These are phyloP conservation scores for Phytophthora megakarya DNA, from an alignment of 352 stramenopile species.

Conservation along the genomic window DNA sequence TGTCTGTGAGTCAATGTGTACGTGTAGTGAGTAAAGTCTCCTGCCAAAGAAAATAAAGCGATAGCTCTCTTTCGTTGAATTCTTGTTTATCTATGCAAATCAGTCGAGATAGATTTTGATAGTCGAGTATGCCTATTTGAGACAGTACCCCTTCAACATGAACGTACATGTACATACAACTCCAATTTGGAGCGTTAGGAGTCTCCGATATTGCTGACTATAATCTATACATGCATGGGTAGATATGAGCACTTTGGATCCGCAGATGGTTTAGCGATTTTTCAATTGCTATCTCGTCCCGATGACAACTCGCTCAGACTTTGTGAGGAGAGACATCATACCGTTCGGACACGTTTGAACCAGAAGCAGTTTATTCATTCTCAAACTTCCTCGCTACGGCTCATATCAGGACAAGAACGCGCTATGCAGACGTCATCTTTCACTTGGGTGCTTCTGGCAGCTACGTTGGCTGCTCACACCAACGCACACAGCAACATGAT, in stretches of 20 bases:
- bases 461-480: neutral
- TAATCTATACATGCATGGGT: neutral
- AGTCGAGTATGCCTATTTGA: slow-evolving; percentile 15
- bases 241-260: neutral
- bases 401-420: neutral
- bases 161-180: too few relatives aligned
- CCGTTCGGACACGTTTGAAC: too few relatives aligned
- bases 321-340: too few relatives aligned
- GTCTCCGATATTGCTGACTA: neutral
- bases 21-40: neutral
- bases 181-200: neutral
- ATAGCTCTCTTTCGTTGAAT: too few relatives aligned
- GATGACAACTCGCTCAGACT: neutral
- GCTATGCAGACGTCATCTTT: slow-evolving; percentile 26
- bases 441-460: slow-evolving; percentile 2
- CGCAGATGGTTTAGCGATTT: neutral
- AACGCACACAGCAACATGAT: slow-evolving; percentile 41
- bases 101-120: slow-evolving; percentile 10
- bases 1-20: neutral
- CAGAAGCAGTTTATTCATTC: slow-evolving; percentile 1
- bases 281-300: slow-evolving; percentile 11
- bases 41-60: too few relatives aligned
- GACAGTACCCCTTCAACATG: slow-evolving; percentile 2
- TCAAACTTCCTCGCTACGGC: slow-evolving; percentile 1
- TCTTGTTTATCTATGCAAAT: too few relatives aligned